phyloP scores from a whole-genome alignment of 768 basidiomycete species.

The Psilocybe cubensis region DNA sequence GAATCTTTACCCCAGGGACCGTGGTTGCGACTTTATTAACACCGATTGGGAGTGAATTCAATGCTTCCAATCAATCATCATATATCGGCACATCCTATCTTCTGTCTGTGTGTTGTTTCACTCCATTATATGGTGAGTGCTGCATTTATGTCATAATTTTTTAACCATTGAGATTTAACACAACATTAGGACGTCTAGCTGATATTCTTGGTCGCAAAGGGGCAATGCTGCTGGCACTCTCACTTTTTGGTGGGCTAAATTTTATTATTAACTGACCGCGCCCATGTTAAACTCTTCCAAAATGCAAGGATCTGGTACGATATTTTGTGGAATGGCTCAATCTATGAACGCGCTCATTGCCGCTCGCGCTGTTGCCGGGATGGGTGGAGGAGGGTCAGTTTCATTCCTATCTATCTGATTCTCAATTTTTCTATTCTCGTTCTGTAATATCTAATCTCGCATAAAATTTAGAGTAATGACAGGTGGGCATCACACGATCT shows the following conservation, averaged over 20 bases:
- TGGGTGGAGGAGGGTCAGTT: slow-evolving; percentile 91
- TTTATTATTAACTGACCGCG: slow-evolving; percentile 14
- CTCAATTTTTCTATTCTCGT: slow-evolving; percentile 23
- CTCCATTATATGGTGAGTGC: slow-evolving; percentile 78
- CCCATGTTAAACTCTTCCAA: neutral
- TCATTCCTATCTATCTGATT: slow-evolving; percentile 15
- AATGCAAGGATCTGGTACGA: slow-evolving; percentile 72
- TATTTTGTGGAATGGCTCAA: slow-evolving; percentile 84
- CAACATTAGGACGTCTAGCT: slow-evolving; percentile 68
- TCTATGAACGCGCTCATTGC: slow-evolving; percentile 84
- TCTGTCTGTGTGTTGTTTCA: slow-evolving; percentile 88
- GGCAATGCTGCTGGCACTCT: slow-evolving; percentile 83
- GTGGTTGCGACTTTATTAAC: slow-evolving; percentile 86
- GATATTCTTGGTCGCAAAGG: slow-evolving; percentile 87
- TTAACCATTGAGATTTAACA: slow-evolving; percentile 18
- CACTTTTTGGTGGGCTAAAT: slow-evolving; percentile 70
- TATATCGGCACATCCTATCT: slow-evolving; percentile 91
- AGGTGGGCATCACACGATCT: slow-evolving; percentile 46
- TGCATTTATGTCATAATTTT: slow-evolving; percentile 29
- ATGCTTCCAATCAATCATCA: slow-evolving; percentile 77
- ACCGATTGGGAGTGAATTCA: slow-evolving; percentile 85
- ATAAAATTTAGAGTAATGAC: slow-evolving; percentile 70
- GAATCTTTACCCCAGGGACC: slow-evolving; percentile 53
- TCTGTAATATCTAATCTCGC: slow-evolving; percentile 26
- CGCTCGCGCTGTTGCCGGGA: slow-evolving; percentile 85